Evolutionary conservation across 2,329 filamentous ascomycete species (phyloP).

Genomic region (Clonostachys sp.): DNA sequence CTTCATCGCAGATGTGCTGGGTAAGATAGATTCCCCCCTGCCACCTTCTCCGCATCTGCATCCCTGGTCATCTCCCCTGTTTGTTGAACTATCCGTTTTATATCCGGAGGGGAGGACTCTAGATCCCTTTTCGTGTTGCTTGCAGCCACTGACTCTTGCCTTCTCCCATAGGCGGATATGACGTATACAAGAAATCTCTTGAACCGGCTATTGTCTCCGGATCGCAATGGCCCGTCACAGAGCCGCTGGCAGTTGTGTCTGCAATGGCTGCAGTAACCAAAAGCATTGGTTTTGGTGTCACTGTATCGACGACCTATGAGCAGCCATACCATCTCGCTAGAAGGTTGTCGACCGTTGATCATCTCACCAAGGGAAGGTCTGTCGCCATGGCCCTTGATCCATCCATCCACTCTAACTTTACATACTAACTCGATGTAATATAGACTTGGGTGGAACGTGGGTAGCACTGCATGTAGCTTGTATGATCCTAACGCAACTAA

Average conservation of each 20-base stretch:
- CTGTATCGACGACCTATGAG: slow-evolving; percentile 64
- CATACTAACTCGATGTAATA: not conserved
- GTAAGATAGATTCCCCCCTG: slow-evolving; percentile 2
- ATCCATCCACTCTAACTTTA: not conserved
- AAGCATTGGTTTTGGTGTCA: slow-evolving; percentile 65
- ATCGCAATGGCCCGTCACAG: slow-evolving; percentile 69
- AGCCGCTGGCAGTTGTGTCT: slow-evolving; percentile 55
- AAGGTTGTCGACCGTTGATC: slow-evolving; percentile 62
- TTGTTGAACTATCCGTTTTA: too few relatives aligned
- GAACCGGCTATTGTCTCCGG: slow-evolving; percentile 56
- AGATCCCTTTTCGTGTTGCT: too few relatives aligned
- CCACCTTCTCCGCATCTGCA: not conserved
- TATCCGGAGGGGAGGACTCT: too few relatives aligned
- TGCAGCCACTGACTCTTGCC: too few relatives aligned
- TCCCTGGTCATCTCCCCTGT: not conserved
- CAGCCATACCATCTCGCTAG: slow-evolving; percentile 63
- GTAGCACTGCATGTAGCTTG: not conserved
- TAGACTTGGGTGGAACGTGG: not conserved
- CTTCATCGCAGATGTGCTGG: slow-evolving; percentile 59
- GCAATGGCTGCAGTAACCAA: slow-evolving; percentile 66
- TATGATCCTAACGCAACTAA: too few relatives aligned
- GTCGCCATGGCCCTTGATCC: not conserved
- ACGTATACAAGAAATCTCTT: slow-evolving; percentile 54
- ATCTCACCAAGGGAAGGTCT: slow-evolving; percentile 18
- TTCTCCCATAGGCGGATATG: slow-evolving; percentile 47